These are phyloP conservation scores for Aureobasidium sp. DNA, from an alignment of 2,329 filamentous ascomycete genomes.

Conservation along the genomic window DNA sequence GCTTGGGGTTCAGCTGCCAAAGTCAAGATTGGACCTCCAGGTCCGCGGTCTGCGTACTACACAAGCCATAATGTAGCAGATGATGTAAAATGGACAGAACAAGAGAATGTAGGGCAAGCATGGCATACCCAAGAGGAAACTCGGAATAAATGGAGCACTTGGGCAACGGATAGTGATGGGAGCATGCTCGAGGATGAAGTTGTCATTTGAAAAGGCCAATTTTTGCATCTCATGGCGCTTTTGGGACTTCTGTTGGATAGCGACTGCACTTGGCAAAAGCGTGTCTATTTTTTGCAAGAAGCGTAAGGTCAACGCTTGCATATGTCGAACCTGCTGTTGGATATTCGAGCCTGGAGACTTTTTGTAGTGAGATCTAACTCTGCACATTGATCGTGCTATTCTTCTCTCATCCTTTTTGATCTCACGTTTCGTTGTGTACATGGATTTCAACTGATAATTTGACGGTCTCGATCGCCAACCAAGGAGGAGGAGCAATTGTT, in stretches of 20 bases:
- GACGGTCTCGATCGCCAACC: no score
- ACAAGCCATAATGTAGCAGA: not conserved
- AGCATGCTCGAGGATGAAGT: constrained; percentile 13
- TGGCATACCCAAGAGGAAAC: not conserved
- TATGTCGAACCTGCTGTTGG: not conserved
- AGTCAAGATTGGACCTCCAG: constrained; percentile 1
- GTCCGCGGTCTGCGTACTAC: not conserved
- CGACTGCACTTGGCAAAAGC: not conserved
- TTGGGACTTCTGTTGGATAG: not conserved
- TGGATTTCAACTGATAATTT: not conserved
- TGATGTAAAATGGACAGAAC: not conserved
- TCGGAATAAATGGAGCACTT: constrained; percentile 1
- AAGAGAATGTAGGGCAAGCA: not conserved
- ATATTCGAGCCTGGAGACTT: not conserved
- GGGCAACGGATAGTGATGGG: not conserved
- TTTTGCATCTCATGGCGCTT: not conserved
- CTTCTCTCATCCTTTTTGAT: no score
- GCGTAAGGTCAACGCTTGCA: no score
- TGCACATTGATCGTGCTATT: not conserved
- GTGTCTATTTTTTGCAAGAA: no score
- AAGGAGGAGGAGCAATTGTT: no score
- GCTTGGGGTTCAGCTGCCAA: not conserved
- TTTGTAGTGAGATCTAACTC: not conserved
- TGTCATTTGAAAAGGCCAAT: not conserved
- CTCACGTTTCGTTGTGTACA: no score